Evolutionary conservation across 371 early-diverging fungal species (phyloP).

Genomic region (Apophysomyces elegans): DNA sequence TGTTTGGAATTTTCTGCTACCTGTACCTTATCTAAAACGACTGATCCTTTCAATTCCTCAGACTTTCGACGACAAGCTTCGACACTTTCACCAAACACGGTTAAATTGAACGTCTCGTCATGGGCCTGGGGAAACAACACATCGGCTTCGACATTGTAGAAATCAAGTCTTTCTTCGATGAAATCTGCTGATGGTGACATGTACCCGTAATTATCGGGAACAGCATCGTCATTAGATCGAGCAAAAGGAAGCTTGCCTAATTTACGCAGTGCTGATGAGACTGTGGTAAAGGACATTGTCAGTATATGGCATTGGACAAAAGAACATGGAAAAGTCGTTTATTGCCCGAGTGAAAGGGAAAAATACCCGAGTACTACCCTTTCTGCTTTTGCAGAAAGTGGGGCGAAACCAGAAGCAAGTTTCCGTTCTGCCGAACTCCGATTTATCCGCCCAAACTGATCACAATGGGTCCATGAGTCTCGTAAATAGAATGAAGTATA

Average conservation of each 20-base stretch:
- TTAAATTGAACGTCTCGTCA: slow-evolving; percentile 26
- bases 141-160: slow-evolving; percentile 36
- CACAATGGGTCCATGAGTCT: neutral
- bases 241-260: neutral
- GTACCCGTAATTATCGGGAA: neutral
- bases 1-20: neutral
- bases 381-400: too few species aligned
- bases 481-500: too few species aligned
- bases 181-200: neutral
- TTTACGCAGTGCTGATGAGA: slow-evolving; percentile 5
- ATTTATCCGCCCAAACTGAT: neutral
- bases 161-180: neutral
- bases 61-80: slow-evolving; percentile 8
- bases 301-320: neutral
- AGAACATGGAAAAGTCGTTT: neutral
- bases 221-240: neutral
- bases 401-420: too few species aligned
- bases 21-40: neutral
- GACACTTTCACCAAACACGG: slow-evolving; percentile 33
- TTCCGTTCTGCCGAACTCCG: slow-evolving; percentile 12
- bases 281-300: neutral
- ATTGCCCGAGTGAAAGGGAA: neutral
- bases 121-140: slow-evolving; percentile 41
- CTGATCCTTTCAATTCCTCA: neutral
- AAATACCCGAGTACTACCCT: neutral